Conservation (phyloP, 2,329 filamentous ascomycete genomes). For the Colletotrichum sp. region DNA sequence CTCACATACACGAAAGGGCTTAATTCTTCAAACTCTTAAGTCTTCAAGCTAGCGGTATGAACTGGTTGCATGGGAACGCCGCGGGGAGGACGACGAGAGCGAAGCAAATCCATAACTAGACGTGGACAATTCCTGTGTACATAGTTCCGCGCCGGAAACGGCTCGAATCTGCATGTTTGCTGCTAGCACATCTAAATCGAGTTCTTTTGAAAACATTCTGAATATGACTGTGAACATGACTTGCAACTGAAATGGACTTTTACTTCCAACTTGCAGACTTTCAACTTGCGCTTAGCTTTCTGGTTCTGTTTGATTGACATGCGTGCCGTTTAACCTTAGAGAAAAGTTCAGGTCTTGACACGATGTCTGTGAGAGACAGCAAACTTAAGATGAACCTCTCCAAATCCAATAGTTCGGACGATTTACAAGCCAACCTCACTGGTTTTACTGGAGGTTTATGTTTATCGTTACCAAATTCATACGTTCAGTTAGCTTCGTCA, state of each 20-base stretch:
- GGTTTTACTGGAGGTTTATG: neutral
- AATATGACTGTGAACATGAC: neutral
- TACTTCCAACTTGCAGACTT: neutral
- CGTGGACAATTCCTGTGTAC: neutral
- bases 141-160: slow-evolving; percentile 1
- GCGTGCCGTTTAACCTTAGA: neutral
- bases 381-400: neutral
- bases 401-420: rapidly evolving
- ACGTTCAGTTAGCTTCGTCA: neutral
- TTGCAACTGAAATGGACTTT: neutral
- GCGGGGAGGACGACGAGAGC: neutral
- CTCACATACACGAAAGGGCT: neutral
- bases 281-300: neutral
- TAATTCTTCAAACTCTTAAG: neutral
- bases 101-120: neutral
- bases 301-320: neutral
- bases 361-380: neutral
- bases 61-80: neutral
- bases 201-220: neutral
- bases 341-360: rapidly evolving
- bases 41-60: neutral
- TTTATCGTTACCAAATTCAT: neutral
- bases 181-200: slow-evolving; percentile 14
- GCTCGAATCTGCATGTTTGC: neutral
- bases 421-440: neutral